Base-by-base conservation (phyloP, 345 rosid genomes). In the Pistacia atlantica region DNA sequence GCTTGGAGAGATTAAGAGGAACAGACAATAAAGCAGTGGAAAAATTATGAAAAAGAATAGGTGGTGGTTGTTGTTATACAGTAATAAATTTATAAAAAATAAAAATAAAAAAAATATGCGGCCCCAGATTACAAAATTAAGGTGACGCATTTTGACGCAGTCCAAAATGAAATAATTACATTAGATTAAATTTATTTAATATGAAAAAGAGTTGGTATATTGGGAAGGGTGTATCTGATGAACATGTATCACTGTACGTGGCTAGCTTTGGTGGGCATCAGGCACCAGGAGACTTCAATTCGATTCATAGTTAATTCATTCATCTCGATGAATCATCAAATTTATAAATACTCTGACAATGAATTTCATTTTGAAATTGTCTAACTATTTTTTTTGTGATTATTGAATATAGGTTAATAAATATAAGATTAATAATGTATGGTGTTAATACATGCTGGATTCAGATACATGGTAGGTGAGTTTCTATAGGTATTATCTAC, bases 171-270 rank as follows among this genome's bases (percentile, higher is more conserved):
- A 9, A 42, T 11, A 58, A 72, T 71, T 57, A 38, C 31, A 28
- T 12, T 62, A 13, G 5, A 4, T 31, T 62, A 31, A 62, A 4
- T 33, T 59, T 20, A 2, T n/a, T 20, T 59, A 59, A 59, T 22
- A 59, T 20, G 35, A 11, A 42, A 42, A 3, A 4, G 33, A 52
- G 60, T 35, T 25, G 18, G 7, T 18, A 37, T 57, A 57, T 57
- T 37, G 74, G 74, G 74, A 71, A 71, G 64, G 64, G 16, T 11
- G 51, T 9, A 69, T 69, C 72, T 69, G 59, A 65, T 4, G 28
- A 8, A 11, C 10, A 25, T 31, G 33, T 31, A 31, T 31, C 33
- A 31, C 33, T 31, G 33, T 31, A 31, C 33, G 33, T 31, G 33
- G 33, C 33, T 31, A 31, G 33, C 33, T 31, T 31, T 31, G 33